phyloP scores from a whole-genome alignment of 2,329 filamentous ascomycete genomes.

The Claviceps purpurea region DNA sequence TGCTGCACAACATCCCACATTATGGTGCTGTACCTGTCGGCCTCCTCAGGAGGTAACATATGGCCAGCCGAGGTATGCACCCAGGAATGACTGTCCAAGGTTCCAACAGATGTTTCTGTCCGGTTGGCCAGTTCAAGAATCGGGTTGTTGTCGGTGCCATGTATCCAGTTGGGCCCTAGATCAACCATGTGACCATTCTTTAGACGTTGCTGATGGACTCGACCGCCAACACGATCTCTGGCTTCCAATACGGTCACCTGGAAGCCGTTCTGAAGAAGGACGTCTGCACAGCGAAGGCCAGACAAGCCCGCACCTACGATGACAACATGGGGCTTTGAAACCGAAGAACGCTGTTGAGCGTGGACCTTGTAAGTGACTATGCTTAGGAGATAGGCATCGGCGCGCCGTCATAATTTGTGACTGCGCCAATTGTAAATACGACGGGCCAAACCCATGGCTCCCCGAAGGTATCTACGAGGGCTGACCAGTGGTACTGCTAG shows the following conservation, averaged over 20 bases:
- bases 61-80: slow-evolving; percentile 44
- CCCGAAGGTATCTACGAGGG: not conserved
- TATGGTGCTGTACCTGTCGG: slow-evolving; percentile 33
- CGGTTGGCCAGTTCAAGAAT: slow-evolving; percentile 52
- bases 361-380: not conserved
- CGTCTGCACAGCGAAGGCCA: slow-evolving; percentile 56
- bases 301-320: slow-evolving; percentile 60
- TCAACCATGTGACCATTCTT: slow-evolving; percentile 38
- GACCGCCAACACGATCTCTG: slow-evolving; percentile 51
- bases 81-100: slow-evolving; percentile 38
- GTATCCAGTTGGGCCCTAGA: slow-evolving; percentile 67
- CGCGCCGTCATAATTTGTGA: too few relatives aligned
- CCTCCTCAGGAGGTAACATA: slow-evolving; percentile 31
- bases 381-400: too few relatives aligned
- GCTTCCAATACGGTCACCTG: slow-evolving; percentile 58
- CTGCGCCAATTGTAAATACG: not conserved
- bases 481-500: not conserved
- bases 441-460: not conserved
- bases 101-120: slow-evolving; percentile 38
- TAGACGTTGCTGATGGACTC: slow-evolving; percentile 40
- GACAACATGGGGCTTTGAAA: slow-evolving; percentile 39
- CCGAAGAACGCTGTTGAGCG: slow-evolving; percentile 9
- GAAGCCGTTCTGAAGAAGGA: slow-evolving; percentile 51
- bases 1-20: slow-evolving; percentile 57
- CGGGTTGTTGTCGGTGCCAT: slow-evolving; percentile 58